phyloP scores from a whole-genome alignment of 2,329 filamentous ascomycete species.

The Diaporthe vexans region DNA sequence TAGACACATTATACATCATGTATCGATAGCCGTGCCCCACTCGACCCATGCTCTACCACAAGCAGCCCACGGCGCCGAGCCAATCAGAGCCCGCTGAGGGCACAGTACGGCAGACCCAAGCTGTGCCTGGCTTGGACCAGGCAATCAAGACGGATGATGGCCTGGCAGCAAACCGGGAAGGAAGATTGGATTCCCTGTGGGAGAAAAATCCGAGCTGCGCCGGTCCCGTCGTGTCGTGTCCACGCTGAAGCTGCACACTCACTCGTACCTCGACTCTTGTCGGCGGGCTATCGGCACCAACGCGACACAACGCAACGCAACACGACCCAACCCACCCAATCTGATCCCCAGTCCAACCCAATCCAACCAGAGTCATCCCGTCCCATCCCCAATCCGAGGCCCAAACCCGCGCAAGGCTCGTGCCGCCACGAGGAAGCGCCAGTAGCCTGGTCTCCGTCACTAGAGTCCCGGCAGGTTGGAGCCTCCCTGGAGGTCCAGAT shows the following conservation, averaged over 20 bases:
- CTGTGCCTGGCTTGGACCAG: constrained; percentile 20
- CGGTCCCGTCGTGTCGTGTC: constrained; percentile 15
- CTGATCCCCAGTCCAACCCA: not conserved
- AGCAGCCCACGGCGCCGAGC: not conserved
- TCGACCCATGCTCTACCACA: not conserved
- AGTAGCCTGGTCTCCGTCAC: constrained; percentile 18
- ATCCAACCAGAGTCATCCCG: not conserved
- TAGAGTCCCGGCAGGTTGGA: constrained; percentile 18
- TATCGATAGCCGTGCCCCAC: constrained; percentile 1
- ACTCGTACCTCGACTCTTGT: not conserved
- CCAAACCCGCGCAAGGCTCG: constrained; percentile 3
- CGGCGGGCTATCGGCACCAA: constrained; percentile 6
- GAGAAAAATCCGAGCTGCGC: constrained; percentile 39
- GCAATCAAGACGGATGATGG: not conserved
- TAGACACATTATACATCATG: no score
- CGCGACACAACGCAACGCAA: constrained; percentile 2
- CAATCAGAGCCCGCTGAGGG: not conserved
- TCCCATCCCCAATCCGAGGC: not conserved
- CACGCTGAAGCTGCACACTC: constrained; percentile 25
- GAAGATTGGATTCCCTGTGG: constrained; percentile 1
- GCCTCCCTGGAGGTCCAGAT: constrained; percentile 23
- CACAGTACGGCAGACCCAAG: constrained; percentile 3
- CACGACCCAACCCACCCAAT: constrained; percentile 5
- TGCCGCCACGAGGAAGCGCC: constrained; percentile 24
- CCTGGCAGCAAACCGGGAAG: not conserved